phyloP scores from a whole-genome alignment of 345 rosid genomes.

The Geranium rotundifolium region DNA sequence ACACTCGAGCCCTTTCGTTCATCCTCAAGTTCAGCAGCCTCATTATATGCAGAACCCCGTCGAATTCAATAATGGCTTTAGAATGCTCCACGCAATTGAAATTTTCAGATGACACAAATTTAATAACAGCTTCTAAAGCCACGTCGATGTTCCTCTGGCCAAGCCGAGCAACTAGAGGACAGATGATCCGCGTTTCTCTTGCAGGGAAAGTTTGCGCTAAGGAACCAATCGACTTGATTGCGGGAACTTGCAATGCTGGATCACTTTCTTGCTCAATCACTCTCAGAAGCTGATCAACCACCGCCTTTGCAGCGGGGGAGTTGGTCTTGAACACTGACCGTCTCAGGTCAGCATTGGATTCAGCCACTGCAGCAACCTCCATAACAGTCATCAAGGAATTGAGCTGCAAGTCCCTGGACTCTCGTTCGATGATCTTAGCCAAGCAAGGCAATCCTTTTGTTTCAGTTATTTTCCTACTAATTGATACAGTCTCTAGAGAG shows the following conservation, averaged over 20 bases:
- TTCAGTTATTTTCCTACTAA: conserved; percentile 40
- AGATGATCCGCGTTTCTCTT: conserved; percentile 33
- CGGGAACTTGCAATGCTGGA: conserved; percentile 26
- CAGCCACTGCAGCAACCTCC: conserved; percentile 44
- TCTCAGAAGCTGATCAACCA: conserved; percentile 45
- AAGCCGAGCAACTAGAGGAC: conserved; percentile 34
- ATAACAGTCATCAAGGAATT: conserved; percentile 40
- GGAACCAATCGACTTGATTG: conserved; percentile 39
- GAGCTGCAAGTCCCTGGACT: conserved; percentile 35
- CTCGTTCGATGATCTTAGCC: conserved; percentile 34
- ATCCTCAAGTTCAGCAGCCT: conserved; percentile 15
- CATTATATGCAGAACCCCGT: conserved; percentile 37
- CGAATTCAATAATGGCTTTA: conserved; percentile 40
- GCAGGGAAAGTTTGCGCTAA: conserved; percentile 58
- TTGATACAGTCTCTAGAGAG: conserved; percentile 25
- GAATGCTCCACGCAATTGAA: conserved; percentile 43
- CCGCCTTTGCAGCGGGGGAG: conserved; percentile 48
- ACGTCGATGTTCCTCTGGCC: conserved; percentile 18
- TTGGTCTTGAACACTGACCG: conserved; percentile 46
- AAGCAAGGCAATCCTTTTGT: conserved; percentile 47
- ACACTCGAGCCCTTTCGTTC: conserved; percentile 24
- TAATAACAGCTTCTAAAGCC: conserved; percentile 40
- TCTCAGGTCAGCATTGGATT: conserved; percentile 36
- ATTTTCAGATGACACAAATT: conserved; percentile 43
- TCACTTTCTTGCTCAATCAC: conserved; percentile 28